Base-by-base conservation (phyloP, 352 stramenopile genomes). In the Phytophthora parvispora region DNA sequence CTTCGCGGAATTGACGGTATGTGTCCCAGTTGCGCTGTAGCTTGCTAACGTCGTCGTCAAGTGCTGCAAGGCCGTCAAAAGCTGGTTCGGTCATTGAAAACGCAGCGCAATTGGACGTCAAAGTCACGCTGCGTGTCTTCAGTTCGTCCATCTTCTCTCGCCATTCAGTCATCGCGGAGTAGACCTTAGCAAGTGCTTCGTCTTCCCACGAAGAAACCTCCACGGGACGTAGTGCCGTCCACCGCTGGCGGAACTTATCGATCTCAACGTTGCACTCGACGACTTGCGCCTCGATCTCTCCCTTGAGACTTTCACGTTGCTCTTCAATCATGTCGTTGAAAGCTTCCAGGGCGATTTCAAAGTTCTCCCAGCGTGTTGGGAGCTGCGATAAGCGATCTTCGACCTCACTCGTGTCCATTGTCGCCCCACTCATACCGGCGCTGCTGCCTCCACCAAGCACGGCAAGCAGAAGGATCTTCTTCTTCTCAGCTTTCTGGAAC, bases 321-420 rank as follows among this genome's bases (percentile, higher is more conserved):
- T 98, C 93, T 36, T 98, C 91, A 48, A 99, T 96, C 89, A 99
- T 98, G 52, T 98, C 94, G 56, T 98, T 97, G 66, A 98, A 99
- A 29, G 95, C 96, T 60, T 98, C 96, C 0, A 98, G 80, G 18
- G 91, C 89, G 49, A 98, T 90, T 36, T 99, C 95, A 71, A 99
- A 98, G 59, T 98, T 97, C 43, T 98, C 92, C 95, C 96, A 99
- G 0, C 84, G 76, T 1, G 84, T 94, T 18, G 91, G 91, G 7
- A 97, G 72, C 50, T 97, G 87, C 0, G 83, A 70, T 15, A 97
- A 74, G 0, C 89, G 83, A 2, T 75, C 75, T 52, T 96, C 84
- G 4, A 96, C 78, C 42, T 96, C 92, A 43, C 77, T 89, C 2
- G 90, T 94, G 49, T 97, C 90, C 15, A 97, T 67, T 42, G 58